Base-by-base conservation (phyloP, 2,329 filamentous ascomycete genomes). In the Penicillium sp. region DNA sequence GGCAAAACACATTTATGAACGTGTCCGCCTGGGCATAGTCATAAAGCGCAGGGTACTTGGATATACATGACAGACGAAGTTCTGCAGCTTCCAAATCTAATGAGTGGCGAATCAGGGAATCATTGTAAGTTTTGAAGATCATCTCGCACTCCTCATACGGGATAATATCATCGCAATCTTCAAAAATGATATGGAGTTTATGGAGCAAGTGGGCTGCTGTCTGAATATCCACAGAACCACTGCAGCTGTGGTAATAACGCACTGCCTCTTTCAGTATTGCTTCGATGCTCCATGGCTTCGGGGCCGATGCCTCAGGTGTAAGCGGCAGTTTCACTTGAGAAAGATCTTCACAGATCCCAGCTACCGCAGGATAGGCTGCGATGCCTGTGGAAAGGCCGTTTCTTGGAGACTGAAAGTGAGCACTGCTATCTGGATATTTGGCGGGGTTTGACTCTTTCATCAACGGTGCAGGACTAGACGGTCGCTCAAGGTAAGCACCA, bases 91-190 rank as follows among this genome's bases (percentile, higher is more conserved):
- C 74, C 14, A 75, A 55, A 42, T 73, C 71, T 73, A 77, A 75
- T n/a, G 69, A 71, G 43, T 76, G 74, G 29, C 74, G 70, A 24
- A 76, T 58, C 10, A 87, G 74, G 52, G 83, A 81, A 46, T 80
- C 78, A 67, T 87, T 82, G 66, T 87, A 87, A 3, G 79, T 74
- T 36, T 79, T 75, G 37, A 86, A 77, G 37, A 86, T 81, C 42
- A 76, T 73, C 64, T 86, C 83, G 45, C 81, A 75, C 62, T 86
- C 81, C 48, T 73, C 66, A 31, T 70, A 71, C 1, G 73, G 72
- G 40, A 77, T 62, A 18, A 77, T 71, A 21, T 67, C 55, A 34
- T 75, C 73, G 43, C 68, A 71, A 13, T 72, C 69, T 8, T 65
- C 59, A 45, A 75, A 76, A 9, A 77, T 66, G 18, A 70, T 46